phyloP scores from a whole-genome alignment of 768 basidiomycete species.

The Leccinum broughii region DNA sequence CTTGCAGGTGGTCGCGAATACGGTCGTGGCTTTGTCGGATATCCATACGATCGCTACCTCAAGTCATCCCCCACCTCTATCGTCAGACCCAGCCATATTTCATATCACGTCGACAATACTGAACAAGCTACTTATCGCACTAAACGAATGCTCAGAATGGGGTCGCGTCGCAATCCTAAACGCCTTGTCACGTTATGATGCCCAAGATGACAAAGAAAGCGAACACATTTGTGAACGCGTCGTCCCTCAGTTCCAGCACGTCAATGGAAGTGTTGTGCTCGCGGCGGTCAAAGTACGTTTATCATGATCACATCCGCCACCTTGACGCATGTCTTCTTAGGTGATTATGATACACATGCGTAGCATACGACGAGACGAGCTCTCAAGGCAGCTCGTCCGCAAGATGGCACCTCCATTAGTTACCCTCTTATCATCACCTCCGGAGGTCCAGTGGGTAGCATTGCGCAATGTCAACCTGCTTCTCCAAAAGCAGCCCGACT shows the following conservation, averaged over 20 bases:
- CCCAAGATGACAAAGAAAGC: constrained; percentile 89
- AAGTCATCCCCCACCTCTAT: constrained; percentile 47
- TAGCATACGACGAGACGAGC: constrained; percentile 74
- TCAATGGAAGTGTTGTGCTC: constrained; percentile 94
- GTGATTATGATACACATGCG: constrained; percentile 98
- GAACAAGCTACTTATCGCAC: constrained; percentile 87
- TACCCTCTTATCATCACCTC: constrained; percentile 92
- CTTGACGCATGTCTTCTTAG: constrained; percentile 37
- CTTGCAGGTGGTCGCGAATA: constrained; percentile 97
- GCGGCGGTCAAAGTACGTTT: constrained; percentile 84
- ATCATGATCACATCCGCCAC: neutral
- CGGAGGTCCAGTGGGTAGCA: constrained; percentile 98
- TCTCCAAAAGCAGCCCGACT: constrained; percentile 88
- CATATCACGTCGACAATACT: constrained; percentile 80
- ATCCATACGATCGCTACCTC: constrained; percentile 76
- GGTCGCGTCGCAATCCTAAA: constrained; percentile 92
- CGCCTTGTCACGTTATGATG: constrained; percentile 79
- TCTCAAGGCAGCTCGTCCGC: constrained; percentile 79
- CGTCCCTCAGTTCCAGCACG: constrained; percentile 97
- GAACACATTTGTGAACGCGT: constrained; percentile 99
- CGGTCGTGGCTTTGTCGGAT: constrained; percentile 88
- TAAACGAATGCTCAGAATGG: constrained; percentile 99
- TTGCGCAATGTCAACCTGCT: constrained; percentile 95
- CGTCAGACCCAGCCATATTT: constrained; percentile 70
- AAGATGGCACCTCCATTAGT: constrained; percentile 99